Evolutionary conservation across 192 early-diverging fungal genomes (phyloP).

Genomic region (Rhizophagus clarus): DNA sequence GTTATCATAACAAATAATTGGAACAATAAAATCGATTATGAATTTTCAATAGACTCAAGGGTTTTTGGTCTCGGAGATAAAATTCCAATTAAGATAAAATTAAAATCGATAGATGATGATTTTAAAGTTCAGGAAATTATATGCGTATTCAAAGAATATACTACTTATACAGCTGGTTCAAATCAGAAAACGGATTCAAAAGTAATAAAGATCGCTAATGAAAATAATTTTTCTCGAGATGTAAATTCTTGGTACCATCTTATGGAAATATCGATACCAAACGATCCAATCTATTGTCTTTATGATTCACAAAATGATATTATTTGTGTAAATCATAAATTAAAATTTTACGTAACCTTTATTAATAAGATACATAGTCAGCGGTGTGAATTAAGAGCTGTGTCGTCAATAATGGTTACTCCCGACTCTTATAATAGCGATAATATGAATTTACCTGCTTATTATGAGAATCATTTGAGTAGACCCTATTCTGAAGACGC

Average conservation of each 20-base stretch:
- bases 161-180: slow-evolving; percentile 40
- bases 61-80: slow-evolving; percentile 54
- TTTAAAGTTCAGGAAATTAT: slow-evolving; percentile 46
- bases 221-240: neutral
- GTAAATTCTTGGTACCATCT: slow-evolving; percentile 26
- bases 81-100: slow-evolving; percentile 48
- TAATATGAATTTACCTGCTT: slow-evolving; percentile 15
- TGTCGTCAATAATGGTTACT: slow-evolving; percentile 36
- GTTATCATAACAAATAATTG: slow-evolving; percentile 56
- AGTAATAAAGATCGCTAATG: slow-evolving; percentile 18
- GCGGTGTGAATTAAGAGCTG: slow-evolving; percentile 39
- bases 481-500: neutral
- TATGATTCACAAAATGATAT: slow-evolving; percentile 40
- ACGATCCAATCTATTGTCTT: slow-evolving; percentile 17
- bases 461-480: neutral
- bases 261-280: slow-evolving; percentile 28
- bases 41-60: slow-evolving; percentile 54
- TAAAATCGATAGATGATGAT: slow-evolving; percentile 47
- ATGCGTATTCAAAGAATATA: slow-evolving; percentile 58
- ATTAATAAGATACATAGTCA: slow-evolving; percentile 27
- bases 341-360: slow-evolving; percentile 38
- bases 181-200: slow-evolving; percentile 17
- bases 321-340: slow-evolving; percentile 37
- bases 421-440: neutral
- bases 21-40: slow-evolving; percentile 56